Conservation (phyloP, 2,329 filamentous ascomycete species). For the Trichoderma citrinoviride region DNA sequence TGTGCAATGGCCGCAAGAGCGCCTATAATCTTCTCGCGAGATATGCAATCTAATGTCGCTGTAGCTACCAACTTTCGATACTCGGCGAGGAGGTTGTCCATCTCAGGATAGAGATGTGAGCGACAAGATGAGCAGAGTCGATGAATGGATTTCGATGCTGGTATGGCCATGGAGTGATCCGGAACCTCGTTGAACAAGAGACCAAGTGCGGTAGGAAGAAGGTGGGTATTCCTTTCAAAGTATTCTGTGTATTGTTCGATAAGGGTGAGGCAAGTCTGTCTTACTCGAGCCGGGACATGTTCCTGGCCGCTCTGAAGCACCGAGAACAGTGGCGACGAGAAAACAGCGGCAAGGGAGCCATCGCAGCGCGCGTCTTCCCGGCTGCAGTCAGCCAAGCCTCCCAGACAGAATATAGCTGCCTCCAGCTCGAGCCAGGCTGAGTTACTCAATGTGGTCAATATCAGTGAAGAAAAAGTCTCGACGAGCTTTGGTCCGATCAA, state of each 20-base stretch:
- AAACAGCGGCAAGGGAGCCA: slow-evolving; percentile 57
- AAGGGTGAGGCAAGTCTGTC: slow-evolving; percentile 66
- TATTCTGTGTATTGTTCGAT: slow-evolving; percentile 74
- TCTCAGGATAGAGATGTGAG: slow-evolving; percentile 62
- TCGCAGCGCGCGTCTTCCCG: slow-evolving; percentile 58
- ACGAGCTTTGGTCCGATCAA: slow-evolving; percentile 57
- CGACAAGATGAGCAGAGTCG: slow-evolving; percentile 75
- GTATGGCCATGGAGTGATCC: slow-evolving; percentile 59
- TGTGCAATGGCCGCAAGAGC: slow-evolving; percentile 75
- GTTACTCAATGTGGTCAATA: slow-evolving; percentile 48
- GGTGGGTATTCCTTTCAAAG: slow-evolving; percentile 66
- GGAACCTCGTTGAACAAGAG: slow-evolving; percentile 70
- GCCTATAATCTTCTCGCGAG: slow-evolving; percentile 70
- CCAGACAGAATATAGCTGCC: slow-evolving; percentile 61
- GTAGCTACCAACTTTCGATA: slow-evolving; percentile 62
- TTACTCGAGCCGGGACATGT: slow-evolving; percentile 59
- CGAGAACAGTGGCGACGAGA: slow-evolving; percentile 57
- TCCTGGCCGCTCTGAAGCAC: slow-evolving; percentile 50
- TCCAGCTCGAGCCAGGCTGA: slow-evolving; percentile 60
- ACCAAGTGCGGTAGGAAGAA: slow-evolving; percentile 67
- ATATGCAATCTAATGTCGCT: slow-evolving; percentile 58
- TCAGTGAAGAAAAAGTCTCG: slow-evolving; percentile 54
- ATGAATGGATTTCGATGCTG: slow-evolving; percentile 71
- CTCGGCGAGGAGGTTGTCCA: slow-evolving; percentile 66
- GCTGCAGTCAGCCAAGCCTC: slow-evolving; percentile 64